Evolutionary conservation across 768 basidiomycete species (phyloP).

Genomic region (Scleroderma bovista): DNA sequence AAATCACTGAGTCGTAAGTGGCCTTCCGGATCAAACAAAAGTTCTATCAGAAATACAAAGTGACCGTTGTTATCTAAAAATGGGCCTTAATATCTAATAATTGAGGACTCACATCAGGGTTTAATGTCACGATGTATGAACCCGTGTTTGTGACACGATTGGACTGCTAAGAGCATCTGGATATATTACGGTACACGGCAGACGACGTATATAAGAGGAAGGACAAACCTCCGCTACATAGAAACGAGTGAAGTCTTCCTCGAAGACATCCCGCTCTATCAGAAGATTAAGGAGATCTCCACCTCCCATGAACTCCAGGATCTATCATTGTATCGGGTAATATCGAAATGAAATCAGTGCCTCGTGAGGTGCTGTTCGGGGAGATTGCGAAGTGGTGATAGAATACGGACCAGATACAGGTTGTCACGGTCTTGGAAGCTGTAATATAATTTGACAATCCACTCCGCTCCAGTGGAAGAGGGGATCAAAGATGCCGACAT

Average conservation of each 20-base stretch:
- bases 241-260: constrained; percentile 88
- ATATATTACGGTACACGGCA: constrained; percentile 22
- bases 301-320: constrained; percentile 93
- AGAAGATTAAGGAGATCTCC: constrained; percentile 94
- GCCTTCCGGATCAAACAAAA: constrained; percentile 92
- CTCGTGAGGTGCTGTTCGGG: constrained; percentile 25
- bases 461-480: constrained; percentile 72
- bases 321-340: constrained; percentile 48
- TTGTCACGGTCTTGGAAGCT: constrained; percentile 95
- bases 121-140: constrained; percentile 99
- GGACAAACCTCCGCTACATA: constrained; percentile 83
- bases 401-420: constrained; percentile 78
- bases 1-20: constrained; percentile 96
- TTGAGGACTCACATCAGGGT: constrained; percentile 63
- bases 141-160: constrained; percentile 88
- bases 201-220: constrained; percentile 15
- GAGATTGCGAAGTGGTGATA: constrained; percentile 25
- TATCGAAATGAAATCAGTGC: constrained; percentile 52
- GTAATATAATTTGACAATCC: constrained; percentile 92
- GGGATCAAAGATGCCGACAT: constrained; percentile 82
- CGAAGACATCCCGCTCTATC: constrained; percentile 87
- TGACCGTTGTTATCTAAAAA: constrained; percentile 20
- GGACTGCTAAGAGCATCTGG: constrained; percentile 91
- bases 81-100: constrained; percentile 24
- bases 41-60: constrained; percentile 50